Evolutionary conservation across 306 rosid species (phyloP).

Genomic region (Betula pendula): DNA sequence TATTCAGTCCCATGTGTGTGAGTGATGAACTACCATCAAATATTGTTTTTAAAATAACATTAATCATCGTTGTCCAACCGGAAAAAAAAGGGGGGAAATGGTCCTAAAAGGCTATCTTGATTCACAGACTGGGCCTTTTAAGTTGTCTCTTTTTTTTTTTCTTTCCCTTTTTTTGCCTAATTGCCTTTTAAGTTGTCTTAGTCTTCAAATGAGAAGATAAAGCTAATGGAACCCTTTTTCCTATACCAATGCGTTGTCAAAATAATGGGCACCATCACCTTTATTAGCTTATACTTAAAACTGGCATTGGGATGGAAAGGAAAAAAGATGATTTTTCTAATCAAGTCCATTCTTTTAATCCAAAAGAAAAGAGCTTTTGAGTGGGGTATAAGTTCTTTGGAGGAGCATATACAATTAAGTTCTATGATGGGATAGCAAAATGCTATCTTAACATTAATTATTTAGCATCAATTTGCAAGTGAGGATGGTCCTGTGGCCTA

Average conservation of each 20-base stretch:
- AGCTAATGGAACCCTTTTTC: conserved; percentile 22
- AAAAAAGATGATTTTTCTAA: conserved; percentile 17
- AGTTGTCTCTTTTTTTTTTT: no score
- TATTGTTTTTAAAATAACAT: conserved; percentile 17
- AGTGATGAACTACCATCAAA: conserved; percentile 28
- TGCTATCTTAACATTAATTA: conserved; percentile 9
- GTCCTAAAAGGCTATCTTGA: conserved; percentile 6
- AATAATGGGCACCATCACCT: conserved; percentile 43
- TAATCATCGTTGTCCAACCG: conserved; percentile 28
- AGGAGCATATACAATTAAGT: conserved; percentile 19
- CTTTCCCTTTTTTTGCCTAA: no score
- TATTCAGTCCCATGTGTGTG: conserved; percentile 28
- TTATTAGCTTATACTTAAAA: conserved; percentile 29
- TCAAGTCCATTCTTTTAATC: conserved; percentile 32
- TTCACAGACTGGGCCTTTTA: conserved; percentile 20
- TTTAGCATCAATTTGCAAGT: not conserved
- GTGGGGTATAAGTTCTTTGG: conserved; percentile 25
- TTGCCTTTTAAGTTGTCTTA: conserved; percentile 22
- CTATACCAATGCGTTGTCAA: conserved; percentile 51
- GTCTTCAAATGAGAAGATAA: conserved; percentile 16
- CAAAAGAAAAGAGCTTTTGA: not conserved
- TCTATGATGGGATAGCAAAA: conserved; percentile 25
- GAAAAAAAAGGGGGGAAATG: not conserved
- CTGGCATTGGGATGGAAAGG: conserved; percentile 36
- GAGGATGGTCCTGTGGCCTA: not conserved